A percentile compares a stretch with the other conserved stretches of the same genome.
phyloP scores from a whole-genome alignment of 169 alveolate species.

The Plasmodium chabaudi region DNA sequence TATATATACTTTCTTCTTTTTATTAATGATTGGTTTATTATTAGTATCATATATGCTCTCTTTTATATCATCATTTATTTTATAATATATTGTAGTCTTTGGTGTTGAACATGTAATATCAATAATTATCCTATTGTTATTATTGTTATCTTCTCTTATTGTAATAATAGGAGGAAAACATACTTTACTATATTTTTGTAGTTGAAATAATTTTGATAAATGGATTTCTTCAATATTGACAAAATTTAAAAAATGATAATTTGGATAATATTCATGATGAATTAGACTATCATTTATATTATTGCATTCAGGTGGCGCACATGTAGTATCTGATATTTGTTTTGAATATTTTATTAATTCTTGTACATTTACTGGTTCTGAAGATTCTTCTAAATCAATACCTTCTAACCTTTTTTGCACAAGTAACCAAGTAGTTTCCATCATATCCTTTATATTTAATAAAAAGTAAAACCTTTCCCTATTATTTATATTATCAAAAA shows the following conservation, averaged over 20 bases:
- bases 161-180: slow-evolving; percentile 82
- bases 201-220: slow-evolving; percentile 80
- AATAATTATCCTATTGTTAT: slow-evolving; percentile 7
- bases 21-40: slow-evolving; percentile 43
- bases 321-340: slow-evolving; percentile 82
- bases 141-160: slow-evolving; percentile 76
- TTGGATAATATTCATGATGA: slow-evolving; percentile 84
- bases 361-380: slow-evolving; percentile 77
- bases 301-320: slow-evolving; percentile 86
- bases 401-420: slow-evolving; percentile 81
- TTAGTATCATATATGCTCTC: slow-evolving; percentile 39
- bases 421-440: slow-evolving; percentile 86
- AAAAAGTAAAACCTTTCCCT: slow-evolving; percentile 78
- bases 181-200: slow-evolving; percentile 76
- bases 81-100: slow-evolving; percentile 31
- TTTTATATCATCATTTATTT: slow-evolving; percentile 25
- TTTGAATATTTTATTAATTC: slow-evolving; percentile 80
- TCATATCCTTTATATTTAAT: slow-evolving; percentile 68
- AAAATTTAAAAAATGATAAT: slow-evolving; percentile 84
- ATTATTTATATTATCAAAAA: slow-evolving; percentile 42
- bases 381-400: slow-evolving; percentile 70
- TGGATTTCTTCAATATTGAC: slow-evolving; percentile 83
- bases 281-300: slow-evolving; percentile 81
- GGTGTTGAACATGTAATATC: slow-evolving; percentile 57
- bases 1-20: slow-evolving; percentile 49